Conservation (phyloP, 768 basidiomycete species). For the Lactifluus pinguis region DNA sequence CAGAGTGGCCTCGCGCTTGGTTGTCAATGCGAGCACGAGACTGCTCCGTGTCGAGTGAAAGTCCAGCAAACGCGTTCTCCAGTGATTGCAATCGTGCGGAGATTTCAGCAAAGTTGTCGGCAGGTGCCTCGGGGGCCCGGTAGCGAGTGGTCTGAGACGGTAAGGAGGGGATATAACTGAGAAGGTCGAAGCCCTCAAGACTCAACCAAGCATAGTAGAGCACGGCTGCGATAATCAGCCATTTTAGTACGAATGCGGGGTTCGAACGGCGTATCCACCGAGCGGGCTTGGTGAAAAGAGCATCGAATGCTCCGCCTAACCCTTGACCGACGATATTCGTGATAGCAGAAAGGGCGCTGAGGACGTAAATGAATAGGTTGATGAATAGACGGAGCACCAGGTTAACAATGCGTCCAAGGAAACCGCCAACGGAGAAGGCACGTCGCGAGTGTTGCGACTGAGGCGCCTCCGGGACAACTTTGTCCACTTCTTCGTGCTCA, state of each 20-base stretch:
- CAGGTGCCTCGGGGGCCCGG: constrained; percentile 47
- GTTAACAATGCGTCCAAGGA: constrained; percentile 38
- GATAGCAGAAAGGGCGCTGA: constrained; percentile 19
- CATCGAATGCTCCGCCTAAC: constrained; percentile 41
- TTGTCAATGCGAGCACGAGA: constrained; percentile 43
- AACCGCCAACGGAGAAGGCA: constrained; percentile 38
- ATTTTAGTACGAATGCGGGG: constrained; percentile 32
- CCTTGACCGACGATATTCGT: constrained; percentile 26
- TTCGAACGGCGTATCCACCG: constrained; percentile 31
- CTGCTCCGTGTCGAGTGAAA: constrained; percentile 49
- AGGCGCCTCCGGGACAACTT: not conserved
- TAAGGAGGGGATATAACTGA: constrained; percentile 13
- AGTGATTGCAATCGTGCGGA: constrained; percentile 51
- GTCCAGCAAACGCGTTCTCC: constrained; percentile 51
- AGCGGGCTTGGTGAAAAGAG: constrained; percentile 41
- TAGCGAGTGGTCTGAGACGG: constrained; percentile 34
- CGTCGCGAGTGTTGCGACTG: constrained; percentile 5
- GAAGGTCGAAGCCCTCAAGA: constrained; percentile 27
- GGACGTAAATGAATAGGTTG: constrained; percentile 15
- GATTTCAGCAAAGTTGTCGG: constrained; percentile 58
- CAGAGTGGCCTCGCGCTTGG: constrained; percentile 40
- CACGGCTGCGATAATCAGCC: constrained; percentile 34
- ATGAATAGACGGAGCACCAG: constrained; percentile 22
- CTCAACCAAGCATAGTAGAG: constrained; percentile 40
- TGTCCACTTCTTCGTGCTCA: constrained; percentile 48